Conservation (phyloP, 768 basidiomycete species). For the Filobasidium floriforme region DNA sequence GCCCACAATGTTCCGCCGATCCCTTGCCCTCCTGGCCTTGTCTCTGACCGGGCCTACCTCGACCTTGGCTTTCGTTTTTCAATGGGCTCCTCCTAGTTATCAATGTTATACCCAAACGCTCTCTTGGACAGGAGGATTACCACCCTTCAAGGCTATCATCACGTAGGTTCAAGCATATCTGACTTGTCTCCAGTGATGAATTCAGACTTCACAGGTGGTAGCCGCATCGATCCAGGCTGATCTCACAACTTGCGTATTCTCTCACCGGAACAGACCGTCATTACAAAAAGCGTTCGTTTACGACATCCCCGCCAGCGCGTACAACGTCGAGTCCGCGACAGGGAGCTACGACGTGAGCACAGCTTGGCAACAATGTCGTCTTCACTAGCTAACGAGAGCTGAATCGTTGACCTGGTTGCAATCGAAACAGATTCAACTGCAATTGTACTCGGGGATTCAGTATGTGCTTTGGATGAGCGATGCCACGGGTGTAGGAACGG, state of each 20-base stretch:
- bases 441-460: constrained; percentile 16
- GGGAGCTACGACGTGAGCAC: constrained; percentile 17
- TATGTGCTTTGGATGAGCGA: constrained; percentile 23
- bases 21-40: too few relatives aligned
- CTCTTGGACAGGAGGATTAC: constrained; percentile 16
- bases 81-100: constrained; percentile 15
- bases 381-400: neutral
- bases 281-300: constrained; percentile 24
- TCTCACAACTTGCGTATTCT: neutral
- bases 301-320: constrained; percentile 17
- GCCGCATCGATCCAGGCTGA: neutral
- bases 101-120: constrained; percentile 19
- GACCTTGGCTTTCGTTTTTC: constrained; percentile 14
- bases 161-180: too few relatives aligned
- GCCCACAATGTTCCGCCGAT: too few relatives aligned
- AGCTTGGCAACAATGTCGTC: too few relatives aligned
- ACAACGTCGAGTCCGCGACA: constrained; percentile 7
- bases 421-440: constrained; percentile 15
- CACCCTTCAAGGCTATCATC: constrained; percentile 20
- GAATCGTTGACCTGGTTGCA: neutral
- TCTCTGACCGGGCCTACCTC: too few relatives aligned
- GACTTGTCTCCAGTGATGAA: too few relatives aligned
- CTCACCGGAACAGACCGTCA: constrained; percentile 11
- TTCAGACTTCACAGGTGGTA: neutral
- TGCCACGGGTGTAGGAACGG: constrained; percentile 18